Percentiles rank a stretch among this genome's conserved stretches.
Evolutionary conservation across 257 asterid species (phyloP).

Genomic region (Nicotiana knightiana): DNA sequence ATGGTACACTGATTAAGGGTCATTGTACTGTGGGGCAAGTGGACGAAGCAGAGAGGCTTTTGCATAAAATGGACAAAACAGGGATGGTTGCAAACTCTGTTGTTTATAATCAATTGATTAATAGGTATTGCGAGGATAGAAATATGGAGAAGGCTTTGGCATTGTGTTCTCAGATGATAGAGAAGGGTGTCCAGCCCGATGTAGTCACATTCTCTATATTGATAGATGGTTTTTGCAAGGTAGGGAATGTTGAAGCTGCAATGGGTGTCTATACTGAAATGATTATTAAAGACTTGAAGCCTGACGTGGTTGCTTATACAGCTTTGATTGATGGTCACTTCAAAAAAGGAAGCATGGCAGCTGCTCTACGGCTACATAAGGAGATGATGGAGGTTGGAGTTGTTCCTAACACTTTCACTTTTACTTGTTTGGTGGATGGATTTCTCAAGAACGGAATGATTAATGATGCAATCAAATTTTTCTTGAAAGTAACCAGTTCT

Average conservation of each 20-base stretch:
- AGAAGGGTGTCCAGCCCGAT: conserved; percentile 44
- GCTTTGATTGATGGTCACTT: conserved; percentile 65
- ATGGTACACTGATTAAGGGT: conserved; percentile 60
- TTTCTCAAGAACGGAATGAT: conserved; percentile 55
- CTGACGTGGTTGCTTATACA: conserved; percentile 67
- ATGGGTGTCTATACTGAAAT: conserved; percentile 63
- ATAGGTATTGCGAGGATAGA: conserved; percentile 56
- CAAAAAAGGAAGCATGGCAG: conserved; percentile 47
- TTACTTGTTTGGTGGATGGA: conserved; percentile 54
- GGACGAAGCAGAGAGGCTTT: conserved; percentile 50
- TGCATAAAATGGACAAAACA: conserved; percentile 32
- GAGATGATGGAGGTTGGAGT: conserved; percentile 55
- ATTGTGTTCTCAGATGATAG: conserved; percentile 57
- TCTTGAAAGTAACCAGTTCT: conserved; percentile 35
- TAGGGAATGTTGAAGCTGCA: conserved; percentile 55
- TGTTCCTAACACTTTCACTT: conserved; percentile 41
- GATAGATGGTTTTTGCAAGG: conserved; percentile 60
- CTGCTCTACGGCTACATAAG: conserved; percentile 52
- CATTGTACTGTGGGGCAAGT: conserved; percentile 39
- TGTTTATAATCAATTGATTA: conserved; percentile 53
- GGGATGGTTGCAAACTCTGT: conserved; percentile 33
- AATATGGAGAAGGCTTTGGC: conserved; percentile 56
- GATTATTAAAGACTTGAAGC: conserved; percentile 50
- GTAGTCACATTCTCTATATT: conserved; percentile 50
- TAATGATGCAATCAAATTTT: conserved; percentile 42